These are phyloP conservation scores for Hyaloperonospora arabidopsidis DNA, from an alignment of 352 stramenopile species.

Conservation along the genomic window DNA sequence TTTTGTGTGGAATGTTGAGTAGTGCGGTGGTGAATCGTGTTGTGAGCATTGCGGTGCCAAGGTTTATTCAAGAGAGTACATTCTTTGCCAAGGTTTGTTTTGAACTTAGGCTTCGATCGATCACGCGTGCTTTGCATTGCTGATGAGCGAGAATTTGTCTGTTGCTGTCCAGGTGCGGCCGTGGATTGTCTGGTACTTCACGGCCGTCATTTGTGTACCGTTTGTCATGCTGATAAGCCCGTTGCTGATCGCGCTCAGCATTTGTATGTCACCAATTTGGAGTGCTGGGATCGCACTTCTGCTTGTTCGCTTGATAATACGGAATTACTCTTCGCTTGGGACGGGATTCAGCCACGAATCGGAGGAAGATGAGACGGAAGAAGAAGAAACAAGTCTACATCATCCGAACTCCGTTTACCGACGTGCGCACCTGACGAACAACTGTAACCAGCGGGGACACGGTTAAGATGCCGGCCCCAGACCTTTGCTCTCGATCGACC, in stretches of 20 bases:
- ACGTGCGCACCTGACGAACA: conserved; percentile 32
- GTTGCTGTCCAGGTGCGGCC: conserved; percentile 30
- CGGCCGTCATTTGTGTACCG: conserved; percentile 57
- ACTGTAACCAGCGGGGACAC: conserved; percentile 20
- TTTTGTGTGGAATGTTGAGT: conserved; percentile 9
- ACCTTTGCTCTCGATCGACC: neutral
- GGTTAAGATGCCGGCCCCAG: conserved; percentile 8
- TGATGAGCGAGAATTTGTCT: neutral
- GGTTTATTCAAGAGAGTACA: conserved; percentile 28
- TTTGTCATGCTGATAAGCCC: conserved; percentile 65
- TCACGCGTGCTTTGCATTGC: conserved; percentile 1
- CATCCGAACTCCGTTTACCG: conserved; percentile 48
- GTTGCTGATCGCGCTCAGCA: conserved; percentile 66
- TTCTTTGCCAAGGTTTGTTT: conserved; percentile 36
- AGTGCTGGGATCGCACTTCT: conserved; percentile 47
- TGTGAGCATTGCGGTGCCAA: conserved; percentile 34
- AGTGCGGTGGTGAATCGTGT: conserved; percentile 26
- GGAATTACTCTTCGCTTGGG: conserved; percentile 24
- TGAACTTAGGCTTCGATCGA: neutral
- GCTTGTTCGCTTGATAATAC: conserved; percentile 40
- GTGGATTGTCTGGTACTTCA: conserved; percentile 66
- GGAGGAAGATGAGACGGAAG: conserved; percentile 34
- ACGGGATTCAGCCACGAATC: conserved; percentile 39
- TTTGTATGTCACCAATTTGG: conserved; percentile 77
- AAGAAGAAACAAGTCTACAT: conserved; percentile 32